These are phyloP conservation scores for Turritis glabra DNA, from an alignment of 345 rosid genomes.

Conservation along the genomic window DNA sequence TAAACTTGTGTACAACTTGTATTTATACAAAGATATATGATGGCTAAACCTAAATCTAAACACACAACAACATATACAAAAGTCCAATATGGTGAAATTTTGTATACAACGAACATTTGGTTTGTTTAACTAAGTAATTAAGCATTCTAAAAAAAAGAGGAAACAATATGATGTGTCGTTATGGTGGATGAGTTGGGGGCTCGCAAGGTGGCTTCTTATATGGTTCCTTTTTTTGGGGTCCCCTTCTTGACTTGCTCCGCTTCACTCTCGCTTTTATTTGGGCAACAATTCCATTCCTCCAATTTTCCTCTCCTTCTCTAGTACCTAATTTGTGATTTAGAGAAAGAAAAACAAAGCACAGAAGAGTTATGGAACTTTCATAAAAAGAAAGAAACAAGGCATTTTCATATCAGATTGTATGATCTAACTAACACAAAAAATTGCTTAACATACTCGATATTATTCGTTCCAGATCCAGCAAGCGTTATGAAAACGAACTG, in stretches of 20 bases:
- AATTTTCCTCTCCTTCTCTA: neutral
- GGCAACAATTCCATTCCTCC: neutral
- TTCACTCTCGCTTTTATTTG: conserved; percentile 13
- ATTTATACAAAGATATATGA: no score
- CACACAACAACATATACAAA: no score
- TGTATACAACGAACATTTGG: neutral
- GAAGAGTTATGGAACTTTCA: neutral
- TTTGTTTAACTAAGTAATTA: neutral
- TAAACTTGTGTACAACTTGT: no score
- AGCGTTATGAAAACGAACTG: neutral
- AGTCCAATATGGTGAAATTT: no score
- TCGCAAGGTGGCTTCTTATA: conserved; percentile 8
- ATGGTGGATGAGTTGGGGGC: conserved; percentile 9
- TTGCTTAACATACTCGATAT: neutral
- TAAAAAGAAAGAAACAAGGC: neutral
- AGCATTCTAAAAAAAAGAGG: neutral
- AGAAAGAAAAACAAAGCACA: neutral
- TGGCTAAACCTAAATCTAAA: no score
- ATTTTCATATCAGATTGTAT: neutral
- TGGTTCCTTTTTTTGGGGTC: conserved; percentile 22
- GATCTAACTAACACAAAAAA: neutral
- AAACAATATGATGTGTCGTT: neutral
- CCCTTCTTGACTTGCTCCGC: conserved; percentile 1
- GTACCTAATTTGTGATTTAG: neutral
- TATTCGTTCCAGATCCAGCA: neutral